phyloP scores from a whole-genome alignment of 2,329 filamentous ascomycete genomes.

The Thielaviopsis euricoi region DNA sequence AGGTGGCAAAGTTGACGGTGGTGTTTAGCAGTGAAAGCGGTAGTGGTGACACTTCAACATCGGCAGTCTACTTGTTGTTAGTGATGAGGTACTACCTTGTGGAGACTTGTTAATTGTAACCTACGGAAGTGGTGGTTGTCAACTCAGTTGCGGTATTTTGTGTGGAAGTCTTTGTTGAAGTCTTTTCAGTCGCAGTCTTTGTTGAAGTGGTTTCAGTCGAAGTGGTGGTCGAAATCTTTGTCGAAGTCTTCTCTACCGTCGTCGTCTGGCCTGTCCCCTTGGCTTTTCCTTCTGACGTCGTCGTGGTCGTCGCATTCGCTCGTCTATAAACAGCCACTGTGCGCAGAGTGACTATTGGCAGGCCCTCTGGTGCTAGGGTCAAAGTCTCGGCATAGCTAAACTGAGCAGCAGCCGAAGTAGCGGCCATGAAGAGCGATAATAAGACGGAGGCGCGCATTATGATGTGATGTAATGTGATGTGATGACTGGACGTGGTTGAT shows the following conservation, averaged over 20 bases:
- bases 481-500: too few species aligned
- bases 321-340: neutral
- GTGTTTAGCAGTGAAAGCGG: constrained; percentile 9
- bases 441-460: neutral
- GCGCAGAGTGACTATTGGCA: neutral
- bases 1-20: constrained; percentile 9
- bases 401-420: neutral
- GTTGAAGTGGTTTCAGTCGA: too few species aligned
- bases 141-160: too few species aligned
- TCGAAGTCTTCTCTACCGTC: neutral
- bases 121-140: too few species aligned
- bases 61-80: neutral
- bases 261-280: neutral
- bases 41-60: constrained; percentile 2
- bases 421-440: neutral
- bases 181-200: too few species aligned
- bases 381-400: neutral
- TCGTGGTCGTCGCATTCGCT: neutral
- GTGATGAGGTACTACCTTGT: too few species aligned
- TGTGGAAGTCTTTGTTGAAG: too few species aligned
- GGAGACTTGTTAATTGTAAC: too few species aligned
- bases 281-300: neutral
- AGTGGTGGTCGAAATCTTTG: too few species aligned
- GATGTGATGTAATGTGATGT: neutral
- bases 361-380: neutral